These are phyloP conservation scores for Backusella parvicylindrica DNA, from an alignment of 192 early-diverging fungal species.

Conservation along the genomic window DNA sequence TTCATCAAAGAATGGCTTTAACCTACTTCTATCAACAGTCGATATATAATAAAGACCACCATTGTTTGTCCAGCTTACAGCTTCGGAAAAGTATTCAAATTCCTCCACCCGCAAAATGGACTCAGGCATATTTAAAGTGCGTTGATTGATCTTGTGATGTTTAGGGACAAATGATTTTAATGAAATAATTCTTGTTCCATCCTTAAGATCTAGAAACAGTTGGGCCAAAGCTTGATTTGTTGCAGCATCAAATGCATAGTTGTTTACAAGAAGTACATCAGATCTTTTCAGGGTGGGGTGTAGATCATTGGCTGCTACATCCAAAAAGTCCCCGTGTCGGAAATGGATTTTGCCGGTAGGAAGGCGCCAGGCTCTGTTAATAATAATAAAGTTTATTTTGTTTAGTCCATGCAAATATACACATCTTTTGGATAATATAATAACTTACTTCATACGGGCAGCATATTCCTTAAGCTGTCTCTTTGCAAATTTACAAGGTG, in stretches of 20 bases:
- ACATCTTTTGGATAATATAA: neutral
- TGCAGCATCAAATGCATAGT: constrained; percentile 86
- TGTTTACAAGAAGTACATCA: constrained; percentile 95
- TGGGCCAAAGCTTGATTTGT: constrained; percentile 82
- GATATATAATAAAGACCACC: constrained; percentile 80
- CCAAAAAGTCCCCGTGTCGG: constrained; percentile 84
- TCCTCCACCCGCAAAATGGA: constrained; percentile 65
- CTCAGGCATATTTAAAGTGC: constrained; percentile 66
- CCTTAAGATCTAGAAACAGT: constrained; percentile 90
- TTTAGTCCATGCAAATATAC: neutral
- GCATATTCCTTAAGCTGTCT: constrained; percentile 83
- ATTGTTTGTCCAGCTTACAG: constrained; percentile 76
- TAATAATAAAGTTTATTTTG: neutral
- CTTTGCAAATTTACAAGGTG: constrained; percentile 73
- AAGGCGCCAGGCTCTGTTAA: constrained; percentile 52
- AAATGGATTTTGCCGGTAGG: constrained; percentile 61
- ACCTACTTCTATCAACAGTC: constrained; percentile 65
- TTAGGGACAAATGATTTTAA: constrained; percentile 80
- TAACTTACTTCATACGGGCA: constrained; percentile 66
- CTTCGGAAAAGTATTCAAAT: constrained; percentile 66
- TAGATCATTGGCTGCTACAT: constrained; percentile 51
- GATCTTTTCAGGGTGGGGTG: constrained; percentile 69
- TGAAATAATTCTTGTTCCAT: constrained; percentile 81
- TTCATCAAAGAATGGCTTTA: constrained; percentile 40
- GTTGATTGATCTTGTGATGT: constrained; percentile 71